Conservation (phyloP, 2,329 filamentous ascomycete species). For the Aspergillus flavus region DNA sequence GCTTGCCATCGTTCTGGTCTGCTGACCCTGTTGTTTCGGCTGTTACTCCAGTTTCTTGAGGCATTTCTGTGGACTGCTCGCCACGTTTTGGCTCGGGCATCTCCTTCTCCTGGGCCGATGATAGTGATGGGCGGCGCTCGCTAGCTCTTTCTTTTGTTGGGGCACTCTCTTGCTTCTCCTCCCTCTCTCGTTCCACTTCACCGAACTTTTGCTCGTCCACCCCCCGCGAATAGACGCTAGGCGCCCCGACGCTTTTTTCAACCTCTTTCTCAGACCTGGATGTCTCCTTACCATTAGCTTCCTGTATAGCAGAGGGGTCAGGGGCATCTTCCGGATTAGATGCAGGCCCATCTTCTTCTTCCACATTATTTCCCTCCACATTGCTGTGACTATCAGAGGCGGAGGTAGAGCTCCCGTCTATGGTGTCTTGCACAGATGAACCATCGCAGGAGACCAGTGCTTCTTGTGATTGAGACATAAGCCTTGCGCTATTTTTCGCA, state of each 20-base stretch:
- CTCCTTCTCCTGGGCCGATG: neutral
- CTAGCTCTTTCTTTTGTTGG: neutral
- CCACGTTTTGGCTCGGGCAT: neutral
- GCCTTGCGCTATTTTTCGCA: conserved; percentile 19
- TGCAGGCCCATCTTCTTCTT: neutral
- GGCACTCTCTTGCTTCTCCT: neutral
- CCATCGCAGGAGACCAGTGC: conserved; percentile 30
- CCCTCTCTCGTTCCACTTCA: neutral
- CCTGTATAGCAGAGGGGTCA: neutral
- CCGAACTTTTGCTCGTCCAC: conserved; percentile 9
- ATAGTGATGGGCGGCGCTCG: neutral
- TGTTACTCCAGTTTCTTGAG: neutral
- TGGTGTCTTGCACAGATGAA: conserved; percentile 30
- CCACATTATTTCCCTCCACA: conserved; percentile 3
- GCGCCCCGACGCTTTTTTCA: conserved; percentile 4
- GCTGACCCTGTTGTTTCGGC: neutral
- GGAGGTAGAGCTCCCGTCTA: conserved; percentile 27
- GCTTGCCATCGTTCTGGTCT: neutral
- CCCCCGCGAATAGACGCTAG: conserved; percentile 8
- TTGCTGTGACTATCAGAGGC: conserved; percentile 22
- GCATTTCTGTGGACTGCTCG: neutral
- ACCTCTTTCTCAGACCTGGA: neutral
- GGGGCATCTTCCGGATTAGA: neutral
- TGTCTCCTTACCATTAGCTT: neutral
- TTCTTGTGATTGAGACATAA: conserved; percentile 39